phyloP scores from a whole-genome alignment of 1,284 basidiomycete genomes.

The Xerocomus minutiporus region DNA sequence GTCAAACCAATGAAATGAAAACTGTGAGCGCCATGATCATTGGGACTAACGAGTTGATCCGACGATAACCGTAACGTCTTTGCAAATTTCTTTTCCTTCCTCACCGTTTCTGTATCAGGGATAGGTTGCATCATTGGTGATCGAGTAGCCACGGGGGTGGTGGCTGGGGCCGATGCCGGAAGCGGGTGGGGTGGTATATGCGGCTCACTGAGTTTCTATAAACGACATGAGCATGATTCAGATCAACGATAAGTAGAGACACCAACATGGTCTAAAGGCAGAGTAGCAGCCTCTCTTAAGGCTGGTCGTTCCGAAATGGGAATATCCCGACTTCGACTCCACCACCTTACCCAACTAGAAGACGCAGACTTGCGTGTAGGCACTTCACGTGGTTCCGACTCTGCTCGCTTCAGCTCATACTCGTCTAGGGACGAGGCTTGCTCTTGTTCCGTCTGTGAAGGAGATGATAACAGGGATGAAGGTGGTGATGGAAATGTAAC shows the following conservation, averaged over 20 bases:
- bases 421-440: conserved; percentile 27
- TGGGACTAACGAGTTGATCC: conserved; percentile 64
- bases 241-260: background rate
- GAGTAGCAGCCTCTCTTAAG: conserved; percentile 15
- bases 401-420: conserved; percentile 24
- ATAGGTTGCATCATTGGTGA: conserved; percentile 27
- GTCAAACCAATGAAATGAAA: conserved; percentile 8
- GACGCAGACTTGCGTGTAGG: conserved; percentile 45
- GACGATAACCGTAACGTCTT: conserved; percentile 90
- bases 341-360: conserved; percentile 73
- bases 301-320: conserved; percentile 20
- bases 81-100: conserved; percentile 57
- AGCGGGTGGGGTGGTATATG: conserved; percentile 2
- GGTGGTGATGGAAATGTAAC: conserved; percentile 23
- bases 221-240: conserved; percentile 5
- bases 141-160: conserved; percentile 18
- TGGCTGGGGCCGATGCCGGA: conserved; percentile 27
- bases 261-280: conserved; percentile 23
- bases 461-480: conserved; percentile 29
- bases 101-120: conserved; percentile 6
- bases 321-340: conserved; percentile 53
- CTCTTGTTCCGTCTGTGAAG: conserved; percentile 33
- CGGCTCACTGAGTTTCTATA: conserved; percentile 13
- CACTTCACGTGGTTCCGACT: conserved; percentile 39
- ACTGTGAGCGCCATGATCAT: background rate